Evolutionary conservation across 768 basidiomycete genomes (phyloP).

Genomic region (Boletus huronensis): DNA sequence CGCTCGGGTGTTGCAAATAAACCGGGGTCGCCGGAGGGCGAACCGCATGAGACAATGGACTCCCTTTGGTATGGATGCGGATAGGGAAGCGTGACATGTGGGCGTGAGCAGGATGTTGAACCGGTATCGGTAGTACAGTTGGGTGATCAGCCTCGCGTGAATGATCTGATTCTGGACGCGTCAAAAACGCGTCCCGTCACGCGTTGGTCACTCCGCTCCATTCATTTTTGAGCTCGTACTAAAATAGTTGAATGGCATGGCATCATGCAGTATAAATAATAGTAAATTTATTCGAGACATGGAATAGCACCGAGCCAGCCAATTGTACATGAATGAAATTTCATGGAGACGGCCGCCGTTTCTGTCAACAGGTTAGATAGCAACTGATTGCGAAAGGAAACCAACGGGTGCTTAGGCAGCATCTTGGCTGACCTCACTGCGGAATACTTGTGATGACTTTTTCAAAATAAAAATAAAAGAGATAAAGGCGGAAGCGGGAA

Average conservation of each 20-base stretch:
- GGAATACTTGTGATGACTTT: not conserved
- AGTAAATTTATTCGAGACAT: conserved; percentile 12
- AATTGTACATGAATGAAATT: conserved; percentile 11
- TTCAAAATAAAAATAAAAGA: not conserved
- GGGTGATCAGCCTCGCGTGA: conserved; percentile 13
- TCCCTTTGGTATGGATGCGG: conserved; percentile 15
- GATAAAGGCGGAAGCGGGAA: not conserved
- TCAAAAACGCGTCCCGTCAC: conserved; percentile 25
- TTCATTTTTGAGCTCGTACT: conserved; percentile 13
- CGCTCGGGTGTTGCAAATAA: conserved; percentile 24
- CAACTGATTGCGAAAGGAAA: conserved; percentile 2
- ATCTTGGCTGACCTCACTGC: not conserved
- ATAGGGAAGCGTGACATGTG: conserved; percentile 18
- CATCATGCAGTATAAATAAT: not conserved
- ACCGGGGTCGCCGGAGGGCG: conserved; percentile 22
- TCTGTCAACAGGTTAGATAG: conserved; percentile 4
- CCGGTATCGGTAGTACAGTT: conserved; percentile 9
- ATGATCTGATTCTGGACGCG: conserved; percentile 19
- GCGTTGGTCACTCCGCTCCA: conserved; percentile 19
- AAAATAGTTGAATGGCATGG: not conserved
- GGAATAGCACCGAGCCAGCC: conserved; percentile 15
- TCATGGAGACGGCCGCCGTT: conserved; percentile 1
- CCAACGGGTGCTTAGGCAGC: not conserved
- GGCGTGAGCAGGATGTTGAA: not conserved
- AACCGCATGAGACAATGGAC: conserved; percentile 26